Evolutionary conservation across 306 rosid species (phyloP).

Genomic region (Amphicarpaea edgeworthii): DNA sequence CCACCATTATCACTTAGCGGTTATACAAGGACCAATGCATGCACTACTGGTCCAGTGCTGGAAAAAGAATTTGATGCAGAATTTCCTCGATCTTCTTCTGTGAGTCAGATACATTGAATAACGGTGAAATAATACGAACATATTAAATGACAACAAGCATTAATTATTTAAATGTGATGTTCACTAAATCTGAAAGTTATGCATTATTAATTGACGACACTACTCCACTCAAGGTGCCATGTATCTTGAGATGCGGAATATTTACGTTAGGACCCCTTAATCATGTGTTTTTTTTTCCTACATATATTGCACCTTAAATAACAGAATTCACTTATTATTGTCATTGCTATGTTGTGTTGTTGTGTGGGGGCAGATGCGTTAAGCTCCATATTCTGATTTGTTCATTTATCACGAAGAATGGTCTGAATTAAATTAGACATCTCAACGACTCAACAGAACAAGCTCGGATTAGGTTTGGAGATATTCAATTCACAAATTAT

Average conservation of each 20-base stretch:
- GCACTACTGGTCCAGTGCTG: constrained; percentile 26
- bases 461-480: not conserved
- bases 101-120: constrained; percentile 7
- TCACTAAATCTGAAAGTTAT: constrained; percentile 1
- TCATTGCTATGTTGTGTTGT: not conserved
- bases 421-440: not conserved
- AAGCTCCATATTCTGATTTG: not conserved
- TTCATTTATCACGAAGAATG: not conserved
- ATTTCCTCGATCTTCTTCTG: not conserved
- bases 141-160: not conserved
- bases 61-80: constrained; percentile 34
- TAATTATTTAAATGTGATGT: constrained; percentile 8
- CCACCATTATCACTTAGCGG: not conserved
- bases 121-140: constrained; percentile 2
- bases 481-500: not conserved
- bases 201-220: constrained; percentile 3
- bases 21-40: constrained; percentile 7
- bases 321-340: not conserved
- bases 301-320: not conserved
- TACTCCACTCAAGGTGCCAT: not conserved
- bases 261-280: not conserved
- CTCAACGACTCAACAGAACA: not conserved
- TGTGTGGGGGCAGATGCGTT: not conserved
- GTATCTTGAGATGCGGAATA: not conserved
- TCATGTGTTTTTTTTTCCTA: not conserved